Conservation (phyloP, 768 basidiomycete genomes). For the Asterophora lycoperdoides region DNA sequence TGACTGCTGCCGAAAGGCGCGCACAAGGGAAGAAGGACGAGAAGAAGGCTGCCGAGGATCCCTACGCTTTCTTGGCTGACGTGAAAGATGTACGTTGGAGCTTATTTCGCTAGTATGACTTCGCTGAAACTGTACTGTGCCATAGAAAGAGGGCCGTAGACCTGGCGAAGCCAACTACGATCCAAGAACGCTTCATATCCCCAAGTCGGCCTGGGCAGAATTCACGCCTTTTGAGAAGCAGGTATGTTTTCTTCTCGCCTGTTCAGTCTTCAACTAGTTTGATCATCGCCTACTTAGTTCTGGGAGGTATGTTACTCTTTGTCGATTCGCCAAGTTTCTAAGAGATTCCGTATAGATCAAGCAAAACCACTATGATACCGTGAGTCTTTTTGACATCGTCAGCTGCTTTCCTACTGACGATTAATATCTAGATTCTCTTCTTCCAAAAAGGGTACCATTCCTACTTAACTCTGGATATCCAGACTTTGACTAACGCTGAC, state of each 20-base stretch:
- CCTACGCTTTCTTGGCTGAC: conserved; percentile 71
- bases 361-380: conserved; percentile 95
- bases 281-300: conserved; percentile 40
- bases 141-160: conserved; percentile 72
- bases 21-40: conserved; percentile 74
- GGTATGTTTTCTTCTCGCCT: conserved; percentile 30
- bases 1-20: conserved; percentile 81
- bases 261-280: conserved; percentile 3
- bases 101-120: neutral
- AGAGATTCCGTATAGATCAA: conserved; percentile 61
- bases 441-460: conserved; percentile 89
- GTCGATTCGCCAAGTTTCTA: neutral
- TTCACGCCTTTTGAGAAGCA: conserved; percentile 98
- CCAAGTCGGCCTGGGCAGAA: conserved; percentile 64
- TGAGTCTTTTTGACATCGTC: conserved; percentile 25
- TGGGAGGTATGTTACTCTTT: conserved; percentile 52
- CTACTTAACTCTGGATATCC: neutral
- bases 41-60: conserved; percentile 75
- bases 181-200: conserved; percentile 81
- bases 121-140: conserved; percentile 1
- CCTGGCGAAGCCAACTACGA: conserved; percentile 88
- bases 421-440: conserved; percentile 64
- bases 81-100: conserved; percentile 57
- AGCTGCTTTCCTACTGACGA: conserved; percentile 13
- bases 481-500: conserved; percentile 1